phyloP scores from a whole-genome alignment of 2,329 filamentous ascomycete genomes.

The Fusarium redolens region DNA sequence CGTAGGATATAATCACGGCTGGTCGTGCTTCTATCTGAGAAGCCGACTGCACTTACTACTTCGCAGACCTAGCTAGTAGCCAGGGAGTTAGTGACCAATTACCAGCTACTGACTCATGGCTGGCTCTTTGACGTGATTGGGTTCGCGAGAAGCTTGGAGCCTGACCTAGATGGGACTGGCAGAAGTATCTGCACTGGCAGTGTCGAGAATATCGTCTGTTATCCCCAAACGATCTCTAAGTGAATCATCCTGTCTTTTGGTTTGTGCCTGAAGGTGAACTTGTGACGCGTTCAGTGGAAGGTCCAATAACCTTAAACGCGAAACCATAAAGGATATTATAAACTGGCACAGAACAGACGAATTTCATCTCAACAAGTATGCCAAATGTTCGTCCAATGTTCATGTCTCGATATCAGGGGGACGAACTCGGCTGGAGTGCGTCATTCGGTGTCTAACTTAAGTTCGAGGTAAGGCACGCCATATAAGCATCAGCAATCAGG shows the following conservation, averaged over 20 bases:
- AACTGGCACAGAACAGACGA: fast-evolving
- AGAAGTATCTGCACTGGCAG: not conserved
- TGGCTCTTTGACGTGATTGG: not conserved
- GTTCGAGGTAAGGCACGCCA: no score
- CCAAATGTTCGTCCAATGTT: not conserved
- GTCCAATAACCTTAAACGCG: fast-evolving
- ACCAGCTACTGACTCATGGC: not conserved
- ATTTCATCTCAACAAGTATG: not conserved
- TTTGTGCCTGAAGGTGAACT: not conserved
- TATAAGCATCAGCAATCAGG: no score
- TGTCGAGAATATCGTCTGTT: no score
- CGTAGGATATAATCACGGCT: no score
- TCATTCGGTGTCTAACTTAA: not conserved
- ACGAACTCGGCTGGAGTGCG: not conserved
- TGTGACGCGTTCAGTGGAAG: no score
- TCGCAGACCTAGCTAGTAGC: not conserved
- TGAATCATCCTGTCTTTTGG: not conserved
- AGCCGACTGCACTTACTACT: not conserved
- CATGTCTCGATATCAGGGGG: no score
- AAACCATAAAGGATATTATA: fast-evolving
- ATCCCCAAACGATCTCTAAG: not conserved
- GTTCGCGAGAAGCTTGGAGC: not conserved
- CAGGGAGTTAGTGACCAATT: not conserved
- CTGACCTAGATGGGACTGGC: no score
- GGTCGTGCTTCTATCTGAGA: fast-evolving